These are phyloP conservation scores for Parastagonospora avenae DNA, from an alignment of 2,329 filamentous ascomycete genomes.

Conservation along the genomic window DNA sequence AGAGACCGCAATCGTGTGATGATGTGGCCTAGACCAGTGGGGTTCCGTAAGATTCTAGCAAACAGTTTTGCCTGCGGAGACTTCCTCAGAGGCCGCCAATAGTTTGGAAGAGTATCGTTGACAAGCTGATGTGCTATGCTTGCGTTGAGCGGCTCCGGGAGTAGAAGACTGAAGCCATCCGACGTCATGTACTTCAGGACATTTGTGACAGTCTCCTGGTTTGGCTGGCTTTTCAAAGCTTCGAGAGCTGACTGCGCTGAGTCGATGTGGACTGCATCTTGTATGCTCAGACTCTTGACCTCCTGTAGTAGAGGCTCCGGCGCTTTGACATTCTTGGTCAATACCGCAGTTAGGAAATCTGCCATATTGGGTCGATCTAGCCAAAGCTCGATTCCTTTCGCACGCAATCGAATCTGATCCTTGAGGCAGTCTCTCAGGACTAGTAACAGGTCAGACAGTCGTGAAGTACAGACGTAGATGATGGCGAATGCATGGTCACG, in stretches of 20 bases:
- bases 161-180: conserved; percentile 61
- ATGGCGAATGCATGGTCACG: conserved; percentile 5
- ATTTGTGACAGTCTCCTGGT: conserved; percentile 60
- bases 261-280: conserved; percentile 21
- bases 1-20: conserved; percentile 70
- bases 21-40: conserved; percentile 79
- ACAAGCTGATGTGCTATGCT: conserved; percentile 78
- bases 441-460: not conserved
- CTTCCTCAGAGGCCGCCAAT: conserved; percentile 64
- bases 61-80: conserved; percentile 51
- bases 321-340: conserved; percentile 37
- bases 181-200: conserved; percentile 59
- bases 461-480: not conserved
- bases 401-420: not conserved
- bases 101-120: conserved; percentile 76
- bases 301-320: conserved; percentile 21
- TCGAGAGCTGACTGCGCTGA: conserved; percentile 61
- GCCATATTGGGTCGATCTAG: conserved; percentile 46
- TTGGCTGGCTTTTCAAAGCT: conserved; percentile 65
- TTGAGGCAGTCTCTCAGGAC: no score
- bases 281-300: conserved; percentile 13
- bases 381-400: not conserved
- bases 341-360: conserved; percentile 56
- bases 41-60: conserved; percentile 69
- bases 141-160: conserved; percentile 70